Evolutionary conservation across 805 yeast genomes (phyloP).

Genomic region (Yamadazyma akitaensis): DNA sequence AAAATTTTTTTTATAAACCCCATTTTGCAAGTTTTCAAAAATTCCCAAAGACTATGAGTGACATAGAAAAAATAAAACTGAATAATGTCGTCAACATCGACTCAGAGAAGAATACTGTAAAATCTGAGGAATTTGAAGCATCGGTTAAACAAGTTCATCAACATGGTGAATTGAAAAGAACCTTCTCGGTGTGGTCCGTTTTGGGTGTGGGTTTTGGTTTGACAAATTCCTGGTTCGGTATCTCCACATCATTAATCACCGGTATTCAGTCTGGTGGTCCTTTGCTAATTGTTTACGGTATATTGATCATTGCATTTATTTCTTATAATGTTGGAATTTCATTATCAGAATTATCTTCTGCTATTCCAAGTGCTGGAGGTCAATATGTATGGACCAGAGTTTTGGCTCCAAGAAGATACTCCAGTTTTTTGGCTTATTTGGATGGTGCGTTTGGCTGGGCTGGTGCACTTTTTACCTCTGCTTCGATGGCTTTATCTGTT

Average conservation of each 20-base stretch:
- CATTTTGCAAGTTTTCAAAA: neutral
- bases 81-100: too few species aligned
- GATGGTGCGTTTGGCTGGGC: slow-evolving; percentile 43
- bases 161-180: slow-evolving; percentile 25
- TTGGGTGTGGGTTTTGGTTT: slow-evolving; percentile 41
- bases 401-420: slow-evolving; percentile 36
- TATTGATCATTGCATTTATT: slow-evolving; percentile 34
- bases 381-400: slow-evolving; percentile 43
- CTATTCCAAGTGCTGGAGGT: slow-evolving; percentile 42
- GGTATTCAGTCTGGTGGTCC: slow-evolving; percentile 44
- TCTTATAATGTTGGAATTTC: slow-evolving; percentile 37
- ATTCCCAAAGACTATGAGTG: slow-evolving; percentile 1
- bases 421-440: slow-evolving; percentile 35
- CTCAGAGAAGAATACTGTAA: neutral
- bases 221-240: slow-evolving; percentile 44
- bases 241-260: slow-evolving; percentile 37
- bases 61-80: neutral
- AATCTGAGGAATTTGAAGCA: slow-evolving; percentile 2
- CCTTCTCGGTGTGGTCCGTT: slow-evolving; percentile 38
- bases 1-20: neutral
- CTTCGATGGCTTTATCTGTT: slow-evolving; percentile 36
- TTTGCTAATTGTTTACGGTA: slow-evolving; percentile 38
- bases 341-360: slow-evolving; percentile 37
- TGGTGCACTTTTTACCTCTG: slow-evolving; percentile 40
- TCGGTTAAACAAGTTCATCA: neutral